Conservation (phyloP, 306 rosid species). For the Clitoria ternatea region DNA sequence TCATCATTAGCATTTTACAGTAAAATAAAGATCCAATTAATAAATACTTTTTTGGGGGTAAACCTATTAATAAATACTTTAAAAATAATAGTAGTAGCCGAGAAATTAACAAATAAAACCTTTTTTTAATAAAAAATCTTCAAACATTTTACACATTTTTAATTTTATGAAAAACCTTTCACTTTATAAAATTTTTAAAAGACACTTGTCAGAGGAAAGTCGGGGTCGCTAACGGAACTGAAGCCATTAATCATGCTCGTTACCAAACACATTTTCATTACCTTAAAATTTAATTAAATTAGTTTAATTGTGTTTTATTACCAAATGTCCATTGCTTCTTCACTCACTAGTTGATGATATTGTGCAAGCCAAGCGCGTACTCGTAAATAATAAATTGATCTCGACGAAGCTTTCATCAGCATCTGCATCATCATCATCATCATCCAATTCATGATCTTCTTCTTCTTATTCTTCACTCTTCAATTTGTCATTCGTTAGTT, state of each 20-base stretch:
- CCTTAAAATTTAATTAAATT: too few species aligned
- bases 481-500: background rate
- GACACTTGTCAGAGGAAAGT: too few species aligned
- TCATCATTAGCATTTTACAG: too few species aligned
- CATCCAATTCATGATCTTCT: background rate
- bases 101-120: too few species aligned
- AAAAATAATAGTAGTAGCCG: too few species aligned
- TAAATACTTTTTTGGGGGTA: too few species aligned
- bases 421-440: background rate
- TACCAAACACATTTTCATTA: background rate
- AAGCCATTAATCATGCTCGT: background rate
- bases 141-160: too few species aligned
- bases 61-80: too few species aligned
- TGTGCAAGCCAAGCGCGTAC: conserved; percentile 18
- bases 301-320: background rate
- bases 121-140: too few species aligned
- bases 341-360: background rate
- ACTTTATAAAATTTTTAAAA: too few species aligned
- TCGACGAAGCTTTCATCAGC: background rate
- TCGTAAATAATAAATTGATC: background rate
- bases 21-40: too few species aligned
- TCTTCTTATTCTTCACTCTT: background rate
- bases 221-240: background rate
- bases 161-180: too few species aligned
- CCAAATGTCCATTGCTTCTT: conserved; percentile 3